Percentiles rank a stretch among this genome's conserved stretches.
Conservation (phyloP, 169 alveolate species). For the Neospora caninum region DNA sequence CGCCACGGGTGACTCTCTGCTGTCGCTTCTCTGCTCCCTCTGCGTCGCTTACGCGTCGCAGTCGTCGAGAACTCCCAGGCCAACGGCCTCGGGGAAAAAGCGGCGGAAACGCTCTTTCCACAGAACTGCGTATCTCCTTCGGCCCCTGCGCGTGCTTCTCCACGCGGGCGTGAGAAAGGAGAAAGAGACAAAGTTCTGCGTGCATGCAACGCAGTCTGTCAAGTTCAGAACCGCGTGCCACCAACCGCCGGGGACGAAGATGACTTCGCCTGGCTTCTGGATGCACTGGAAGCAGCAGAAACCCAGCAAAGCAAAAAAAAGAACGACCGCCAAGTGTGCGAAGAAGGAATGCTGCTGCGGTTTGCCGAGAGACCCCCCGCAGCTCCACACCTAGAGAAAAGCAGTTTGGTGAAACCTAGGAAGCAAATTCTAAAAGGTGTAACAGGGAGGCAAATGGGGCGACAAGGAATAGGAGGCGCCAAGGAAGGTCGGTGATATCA, state of each 20-base stretch:
- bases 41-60: conserved; percentile 13
- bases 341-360: too few relatives aligned
- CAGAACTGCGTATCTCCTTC: conserved; percentile 37
- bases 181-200: conserved; percentile 69
- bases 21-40: too few relatives aligned
- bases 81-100: conserved; percentile 41
- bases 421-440: too few relatives aligned
- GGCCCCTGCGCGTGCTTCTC: conserved; percentile 47
- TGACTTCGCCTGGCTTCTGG: conserved; percentile 87
- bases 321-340: neutral
- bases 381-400: too few relatives aligned
- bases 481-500: too few relatives aligned
- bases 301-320: neutral
- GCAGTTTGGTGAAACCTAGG: too few relatives aligned
- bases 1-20: too few relatives aligned
- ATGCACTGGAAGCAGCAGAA: conserved; percentile 63
- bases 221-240: conserved; percentile 91
- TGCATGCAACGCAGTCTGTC: conserved; percentile 82
- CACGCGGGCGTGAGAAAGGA: conserved; percentile 59
- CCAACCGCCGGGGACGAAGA: conserved; percentile 89
- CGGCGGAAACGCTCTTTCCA: conserved; percentile 44
- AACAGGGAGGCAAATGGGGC: too few relatives aligned
- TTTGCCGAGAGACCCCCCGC: too few relatives aligned
- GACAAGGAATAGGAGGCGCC: too few relatives aligned
- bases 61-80: neutral